Percentiles rank a stretch among this genome's conserved stretches.
Evolutionary conservation across 305 asterid species (phyloP).

Genomic region (Fraxinus baroniana): DNA sequence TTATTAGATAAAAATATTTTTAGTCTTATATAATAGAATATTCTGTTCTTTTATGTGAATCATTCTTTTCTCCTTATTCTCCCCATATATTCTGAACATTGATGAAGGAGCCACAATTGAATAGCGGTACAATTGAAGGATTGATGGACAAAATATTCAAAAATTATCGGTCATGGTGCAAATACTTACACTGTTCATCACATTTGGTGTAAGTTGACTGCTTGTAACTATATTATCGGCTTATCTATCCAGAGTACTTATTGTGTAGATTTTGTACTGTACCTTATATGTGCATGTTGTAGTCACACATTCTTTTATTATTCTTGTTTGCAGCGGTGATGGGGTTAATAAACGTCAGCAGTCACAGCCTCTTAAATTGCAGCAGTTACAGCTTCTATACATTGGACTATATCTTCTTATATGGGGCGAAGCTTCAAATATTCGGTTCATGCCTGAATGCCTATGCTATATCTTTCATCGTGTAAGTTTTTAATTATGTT

Average conservation of each 20-base stretch:
- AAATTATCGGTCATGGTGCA: slow-evolving; percentile 89
- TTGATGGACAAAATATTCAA: slow-evolving; percentile 73
- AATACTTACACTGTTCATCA: slow-evolving; percentile 64
- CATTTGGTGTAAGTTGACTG: slow-evolving; percentile 70
- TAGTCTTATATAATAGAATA: slow-evolving; percentile 1
- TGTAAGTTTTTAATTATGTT: slow-evolving; percentile 45
- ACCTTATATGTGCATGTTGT: slow-evolving; percentile 3
- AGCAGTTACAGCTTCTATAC: slow-evolving; percentile 89
- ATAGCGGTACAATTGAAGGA: slow-evolving; percentile 48
- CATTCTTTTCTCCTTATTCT: slow-evolving; percentile 13
- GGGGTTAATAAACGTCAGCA: slow-evolving; percentile 62
- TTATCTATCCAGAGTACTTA: slow-evolving; percentile 13
- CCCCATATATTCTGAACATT: slow-evolving; percentile 23
- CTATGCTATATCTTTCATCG: slow-evolving; percentile 91
- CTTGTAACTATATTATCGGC: slow-evolving; percentile 18
- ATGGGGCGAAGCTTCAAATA: slow-evolving; percentile 99
- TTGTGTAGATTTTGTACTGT: background rate
- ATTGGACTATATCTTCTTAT: slow-evolving; percentile 94
- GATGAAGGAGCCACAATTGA: slow-evolving; percentile 59
- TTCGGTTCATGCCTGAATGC: slow-evolving; percentile 99
- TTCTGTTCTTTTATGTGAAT: slow-evolving; percentile 13
- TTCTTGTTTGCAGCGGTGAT: slow-evolving; percentile 50
- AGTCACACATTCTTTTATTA: slow-evolving; percentile 15
- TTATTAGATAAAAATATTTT: slow-evolving; percentile 8
- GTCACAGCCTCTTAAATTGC: slow-evolving; percentile 66